Percentiles rank a stretch among this genome's conserved stretches.
Conservation (phyloP, 495 filamentous ascomycete genomes). For the Niebla homalea region DNA sequence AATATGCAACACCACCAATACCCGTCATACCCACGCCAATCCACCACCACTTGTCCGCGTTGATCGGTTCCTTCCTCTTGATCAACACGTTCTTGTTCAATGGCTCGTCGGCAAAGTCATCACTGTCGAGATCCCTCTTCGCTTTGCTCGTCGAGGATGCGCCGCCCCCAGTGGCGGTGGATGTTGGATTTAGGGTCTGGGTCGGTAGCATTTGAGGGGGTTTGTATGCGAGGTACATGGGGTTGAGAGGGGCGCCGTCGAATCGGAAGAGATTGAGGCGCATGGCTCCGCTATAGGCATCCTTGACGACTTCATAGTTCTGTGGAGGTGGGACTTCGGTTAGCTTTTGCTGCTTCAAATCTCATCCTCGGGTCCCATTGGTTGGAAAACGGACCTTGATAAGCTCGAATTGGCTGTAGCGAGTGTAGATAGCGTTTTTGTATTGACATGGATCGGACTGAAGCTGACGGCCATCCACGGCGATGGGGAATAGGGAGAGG, state of each 20-base stretch:
- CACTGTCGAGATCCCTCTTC: conserved; percentile 21
- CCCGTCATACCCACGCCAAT: conserved; percentile 54
- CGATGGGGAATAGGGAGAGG: conserved; percentile 47
- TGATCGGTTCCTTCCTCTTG: conserved; percentile 33
- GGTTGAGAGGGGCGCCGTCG: conserved; percentile 56
- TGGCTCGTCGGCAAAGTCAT: conserved; percentile 21
- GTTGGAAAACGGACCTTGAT: conserved; percentile 37
- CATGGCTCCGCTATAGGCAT: conserved; percentile 47
- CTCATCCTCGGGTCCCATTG: background rate
- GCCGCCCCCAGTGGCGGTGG: conserved; percentile 22
- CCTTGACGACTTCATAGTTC: conserved; percentile 48
- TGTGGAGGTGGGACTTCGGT: conserved; percentile 22
- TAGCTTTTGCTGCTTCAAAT: background rate
- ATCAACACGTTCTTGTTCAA: conserved; percentile 31
- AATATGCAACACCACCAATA: conserved; percentile 41
- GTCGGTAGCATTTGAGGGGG: conserved; percentile 70
- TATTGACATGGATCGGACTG: conserved; percentile 52
- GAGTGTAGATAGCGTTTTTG: conserved; percentile 41
- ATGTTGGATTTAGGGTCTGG: conserved; percentile 47
- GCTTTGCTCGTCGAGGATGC: conserved; percentile 20
- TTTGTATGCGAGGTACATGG: conserved; percentile 56
- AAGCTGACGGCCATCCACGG: conserved; percentile 59
- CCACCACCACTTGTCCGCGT: conserved; percentile 55
- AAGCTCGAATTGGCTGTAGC: conserved; percentile 56
- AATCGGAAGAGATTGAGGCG: conserved; percentile 54